Base-by-base conservation (phyloP, 2,329 filamentous ascomycete genomes). In the Cadophora luteo-olivacea region DNA sequence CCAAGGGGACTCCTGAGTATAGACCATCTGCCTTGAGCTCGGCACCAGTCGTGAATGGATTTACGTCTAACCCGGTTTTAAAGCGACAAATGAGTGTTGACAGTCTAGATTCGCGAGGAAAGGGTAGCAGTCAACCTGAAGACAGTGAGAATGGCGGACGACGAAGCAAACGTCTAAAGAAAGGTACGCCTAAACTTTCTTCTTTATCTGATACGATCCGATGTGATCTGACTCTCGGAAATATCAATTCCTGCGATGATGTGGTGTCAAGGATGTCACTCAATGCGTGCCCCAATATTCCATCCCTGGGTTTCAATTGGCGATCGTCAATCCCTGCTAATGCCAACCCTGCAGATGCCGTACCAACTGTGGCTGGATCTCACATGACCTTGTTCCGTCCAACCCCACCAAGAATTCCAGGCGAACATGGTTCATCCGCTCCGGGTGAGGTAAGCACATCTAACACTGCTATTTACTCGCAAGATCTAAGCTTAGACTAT, bases 341-440 rank as follows among this genome's bases (percentile, higher is more conserved):
- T 78, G 70, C 72, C 70, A 76, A 72, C 75, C 75, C 70, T 80
- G 72, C 78, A 84, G 87, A 89, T 80, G 83, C 84, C 54, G 87
- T 90, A 45, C 93, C 95, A 54, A 97, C 93, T 41, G 93, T 99
- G 73, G 94, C 94, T 72, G 96, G 96, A 65, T 98, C 95, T 64
- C 94, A 98, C 81, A 98, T 98, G 94, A 96, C 93, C 70, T 88
- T 95, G 76, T 94, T 97, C 77, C 92, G 95, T 64, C 93, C 95
- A 67, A 90, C 92, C 32, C 90, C 90, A 19, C 92, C 91, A 22
- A 87, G 88, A 71, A 84, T 89, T 68, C 84, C 85, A 24, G 83
- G 86, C 65, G 87, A 88, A 67, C 71, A 54, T 52, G 70, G 73
- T 29, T 72, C 70, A 52, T 72, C 69, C 32, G 71, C 83, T 52